These are phyloP conservation scores for Cenchrus purpureus DNA, from an alignment of 176 grass and related monocot genomes.

Conservation along the genomic window DNA sequence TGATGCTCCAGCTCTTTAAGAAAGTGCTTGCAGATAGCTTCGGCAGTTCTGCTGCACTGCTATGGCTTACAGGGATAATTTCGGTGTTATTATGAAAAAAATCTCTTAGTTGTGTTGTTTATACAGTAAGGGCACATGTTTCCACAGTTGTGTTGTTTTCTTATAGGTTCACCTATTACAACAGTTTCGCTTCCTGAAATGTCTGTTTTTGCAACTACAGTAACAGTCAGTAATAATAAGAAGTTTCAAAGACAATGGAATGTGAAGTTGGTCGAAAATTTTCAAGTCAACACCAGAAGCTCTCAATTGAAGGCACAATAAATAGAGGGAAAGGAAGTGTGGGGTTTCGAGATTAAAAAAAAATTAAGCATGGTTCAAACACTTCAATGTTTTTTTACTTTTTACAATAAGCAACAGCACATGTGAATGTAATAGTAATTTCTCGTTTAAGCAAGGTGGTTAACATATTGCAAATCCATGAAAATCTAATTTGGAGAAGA, in stretches of 20 bases:
- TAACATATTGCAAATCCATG: slow-evolving; percentile 6
- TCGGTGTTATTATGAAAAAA: neutral
- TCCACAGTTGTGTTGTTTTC: neutral
- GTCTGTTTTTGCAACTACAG: neutral
- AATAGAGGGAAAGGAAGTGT: neutral
- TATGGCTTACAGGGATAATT: neutral
- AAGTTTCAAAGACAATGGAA: neutral
- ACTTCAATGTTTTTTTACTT: slow-evolving; percentile 22
- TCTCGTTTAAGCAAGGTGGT: neutral
- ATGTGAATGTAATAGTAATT: neutral
- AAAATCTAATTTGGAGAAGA: neutral
- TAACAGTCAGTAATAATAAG: neutral
- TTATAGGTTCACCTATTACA: neutral
- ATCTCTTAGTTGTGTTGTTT: neutral
- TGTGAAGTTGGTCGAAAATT: neutral
- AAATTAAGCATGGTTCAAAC: neutral
- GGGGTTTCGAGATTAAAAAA: neutral
- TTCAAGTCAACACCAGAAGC: neutral
- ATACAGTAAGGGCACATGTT: neutral
- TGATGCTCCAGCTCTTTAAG: neutral
- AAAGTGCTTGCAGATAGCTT: neutral
- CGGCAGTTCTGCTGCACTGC: neutral
- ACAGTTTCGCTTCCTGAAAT: neutral
- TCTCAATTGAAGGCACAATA: neutral
- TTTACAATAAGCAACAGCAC: neutral